A percentile compares a stretch with the other conserved stretches of the same genome.
Conservation (phyloP, 257 asterid species). For the Solanum megistacrolobum region DNA sequence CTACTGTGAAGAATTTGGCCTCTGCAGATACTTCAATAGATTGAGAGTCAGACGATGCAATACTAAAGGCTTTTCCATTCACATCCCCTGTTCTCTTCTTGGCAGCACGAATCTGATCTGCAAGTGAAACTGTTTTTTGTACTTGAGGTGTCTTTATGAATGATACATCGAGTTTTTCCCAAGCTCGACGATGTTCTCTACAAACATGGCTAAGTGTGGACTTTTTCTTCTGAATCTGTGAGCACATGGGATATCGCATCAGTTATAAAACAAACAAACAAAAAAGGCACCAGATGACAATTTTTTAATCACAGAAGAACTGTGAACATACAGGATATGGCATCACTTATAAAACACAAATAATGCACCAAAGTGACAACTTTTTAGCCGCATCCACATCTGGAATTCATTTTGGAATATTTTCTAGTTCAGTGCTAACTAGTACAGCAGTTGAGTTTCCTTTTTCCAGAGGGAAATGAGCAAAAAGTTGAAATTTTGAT, state of each 20-base stretch:
- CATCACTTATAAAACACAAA: not conserved
- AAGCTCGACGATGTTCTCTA: slow-evolving; percentile 33
- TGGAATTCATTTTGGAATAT: not conserved
- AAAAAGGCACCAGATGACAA: not conserved
- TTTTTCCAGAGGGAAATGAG: not conserved
- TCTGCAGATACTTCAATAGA: not conserved
- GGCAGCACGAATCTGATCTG: slow-evolving; percentile 74
- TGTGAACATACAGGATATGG: not conserved
- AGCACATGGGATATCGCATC: not conserved
- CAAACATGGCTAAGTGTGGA: slow-evolving; percentile 27
- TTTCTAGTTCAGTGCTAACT: not conserved
- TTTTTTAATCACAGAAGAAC: not conserved
- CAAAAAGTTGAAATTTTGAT: not conserved
- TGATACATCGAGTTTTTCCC: slow-evolving; percentile 59
- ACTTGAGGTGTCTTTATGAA: slow-evolving; percentile 20
- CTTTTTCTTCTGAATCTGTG: slow-evolving; percentile 68
- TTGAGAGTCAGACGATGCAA: not conserved
- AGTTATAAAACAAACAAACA: not conserved
- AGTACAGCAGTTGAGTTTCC: not conserved
- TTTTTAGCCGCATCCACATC: not conserved
- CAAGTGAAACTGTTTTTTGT: slow-evolving; percentile 44
- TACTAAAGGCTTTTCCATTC: slow-evolving; percentile 14
- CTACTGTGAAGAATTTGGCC: not conserved
- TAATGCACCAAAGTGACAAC: not conserved
- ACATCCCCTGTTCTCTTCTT: slow-evolving; percentile 42